Conservation (phyloP, 495 filamentous ascomycete species). For the Penicillium psychrofluorescens region DNA sequence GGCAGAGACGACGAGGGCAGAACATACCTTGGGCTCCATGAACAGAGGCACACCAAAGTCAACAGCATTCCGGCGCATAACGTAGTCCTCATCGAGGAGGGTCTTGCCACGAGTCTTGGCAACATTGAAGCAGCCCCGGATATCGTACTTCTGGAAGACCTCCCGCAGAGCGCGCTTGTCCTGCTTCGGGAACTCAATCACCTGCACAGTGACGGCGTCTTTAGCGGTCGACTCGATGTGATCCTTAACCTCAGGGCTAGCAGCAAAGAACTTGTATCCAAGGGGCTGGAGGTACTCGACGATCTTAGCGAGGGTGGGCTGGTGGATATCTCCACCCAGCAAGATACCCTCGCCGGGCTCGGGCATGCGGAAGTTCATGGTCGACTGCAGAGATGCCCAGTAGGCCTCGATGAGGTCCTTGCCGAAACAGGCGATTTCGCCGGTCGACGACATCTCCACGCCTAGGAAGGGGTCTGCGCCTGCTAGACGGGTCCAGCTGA, state of each 20-base stretch:
- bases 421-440: constrained; percentile 98
- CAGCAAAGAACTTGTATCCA: constrained; percentile 89
- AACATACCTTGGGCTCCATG: constrained; percentile 94
- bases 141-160: constrained; percentile 95
- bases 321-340: constrained; percentile 74
- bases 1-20: no score
- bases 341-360: constrained; percentile 90
- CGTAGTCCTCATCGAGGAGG: constrained; percentile 87
- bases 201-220: constrained; percentile 63
- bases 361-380: constrained; percentile 98
- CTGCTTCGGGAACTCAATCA: constrained; percentile 94
- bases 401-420: constrained; percentile 94
- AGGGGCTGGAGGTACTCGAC: constrained; percentile 81
- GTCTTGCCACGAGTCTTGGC: constrained; percentile 77
- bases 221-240: constrained; percentile 68
- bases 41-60: constrained; percentile 97
- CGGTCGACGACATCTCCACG: constrained; percentile 95
- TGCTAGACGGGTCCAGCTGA: constrained; percentile 97
- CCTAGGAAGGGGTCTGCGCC: constrained; percentile 96
- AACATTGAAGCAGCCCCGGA: constrained; percentile 93
- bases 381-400: constrained; percentile 92
- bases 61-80: constrained; percentile 96
- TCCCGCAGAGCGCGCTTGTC: constrained; percentile 93
- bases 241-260: constrained; percentile 69
- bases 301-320: constrained; percentile 61